Evolutionary conservation across 1,284 basidiomycete genomes (phyloP).

Genomic region (Xerocomus minutiporus): DNA sequence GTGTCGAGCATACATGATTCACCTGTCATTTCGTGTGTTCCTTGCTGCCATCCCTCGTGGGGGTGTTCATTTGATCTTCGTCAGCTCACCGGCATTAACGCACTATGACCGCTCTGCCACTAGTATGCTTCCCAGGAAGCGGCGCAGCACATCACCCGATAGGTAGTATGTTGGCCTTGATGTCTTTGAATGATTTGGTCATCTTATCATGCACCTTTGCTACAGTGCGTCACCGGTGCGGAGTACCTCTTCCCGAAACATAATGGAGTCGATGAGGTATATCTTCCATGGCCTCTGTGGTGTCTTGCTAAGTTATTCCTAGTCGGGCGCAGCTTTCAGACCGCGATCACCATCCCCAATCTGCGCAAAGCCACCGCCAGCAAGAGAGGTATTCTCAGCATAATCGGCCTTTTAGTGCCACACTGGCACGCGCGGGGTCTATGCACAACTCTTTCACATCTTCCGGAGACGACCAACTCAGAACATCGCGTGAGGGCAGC

Average conservation of each 20-base stretch:
- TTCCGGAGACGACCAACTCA: slow-evolving; percentile 31
- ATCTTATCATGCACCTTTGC: slow-evolving; percentile 11
- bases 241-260: slow-evolving; percentile 14
- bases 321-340: slow-evolving; percentile 24
- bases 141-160: slow-evolving; percentile 32
- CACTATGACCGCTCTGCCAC: slow-evolving; percentile 27
- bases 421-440: slow-evolving; percentile 16
- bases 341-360: slow-evolving; percentile 13
- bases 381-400: slow-evolving; percentile 9
- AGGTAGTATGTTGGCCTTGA: slow-evolving; percentile 20
- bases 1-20: slow-evolving; percentile 28
- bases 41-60: slow-evolving; percentile 12
- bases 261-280: slow-evolving; percentile 30
- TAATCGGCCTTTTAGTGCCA: slow-evolving; percentile 8
- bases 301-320: slow-evolving; percentile 11
- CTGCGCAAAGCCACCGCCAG: slow-evolving; percentile 9
- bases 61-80: slow-evolving; percentile 16
- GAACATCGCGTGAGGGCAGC: slow-evolving; percentile 29
- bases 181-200: neutral
- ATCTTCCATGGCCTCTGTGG: slow-evolving; percentile 1
- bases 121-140: slow-evolving; percentile 31
- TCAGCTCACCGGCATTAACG: slow-evolving; percentile 30
- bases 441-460: slow-evolving; percentile 21
- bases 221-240: slow-evolving; percentile 16
- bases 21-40: slow-evolving; percentile 29